Evolutionary conservation across 176 grass and related monocot genomes (phyloP), one percentile per base, ranked within the genome.

Genomic region (Aegilops bicornis): DNA sequence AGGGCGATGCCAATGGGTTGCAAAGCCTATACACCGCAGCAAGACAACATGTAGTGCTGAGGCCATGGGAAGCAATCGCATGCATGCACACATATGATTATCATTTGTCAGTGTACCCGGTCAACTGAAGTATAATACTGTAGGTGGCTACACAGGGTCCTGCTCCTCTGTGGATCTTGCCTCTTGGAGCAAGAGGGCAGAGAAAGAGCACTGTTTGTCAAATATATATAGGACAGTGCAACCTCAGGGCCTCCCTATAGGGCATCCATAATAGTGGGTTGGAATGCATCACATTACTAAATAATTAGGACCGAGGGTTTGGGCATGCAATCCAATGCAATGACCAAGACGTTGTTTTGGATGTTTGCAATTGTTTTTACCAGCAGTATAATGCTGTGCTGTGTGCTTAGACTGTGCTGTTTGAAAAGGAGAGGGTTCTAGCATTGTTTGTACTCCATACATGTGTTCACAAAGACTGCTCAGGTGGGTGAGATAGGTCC

Each of bases 351-450:
- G 24, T 37, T 63, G 48, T 39, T 24, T 64, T 54, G 54, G 43
- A 20, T 29, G 4, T 10, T 73, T 74, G 13, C 45, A 3, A 25
- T 48, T 68, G 62, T 33, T 60, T 69, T 88, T 8, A 25, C 37
- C n/a, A 40, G 20, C 39, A 23, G 69, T n/a, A 22, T n/a, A 29
- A 36, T 20, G 12, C 13, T 66, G 15, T 50, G 47, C 4, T 52
- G 48, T 52, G 48, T 52, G 58, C 48, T 52, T 52, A 36, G 62
- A 12, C 12, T 39, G 16, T 2, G 60, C 64, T 86, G 76, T 86
- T 79, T 70, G 35, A 86, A 61, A 86, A 45, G 64, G 64, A 71
- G 48, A 79, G 64, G 36, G 24, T 8, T 33, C 25, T 75, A 75
- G 69, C 65, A 48, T 35, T 31, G 1, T 67, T 39, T 81, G 19